phyloP scores from a whole-genome alignment of 1,284 basidiomycete species.

The Cutaneotrichosporon curvatum region DNA sequence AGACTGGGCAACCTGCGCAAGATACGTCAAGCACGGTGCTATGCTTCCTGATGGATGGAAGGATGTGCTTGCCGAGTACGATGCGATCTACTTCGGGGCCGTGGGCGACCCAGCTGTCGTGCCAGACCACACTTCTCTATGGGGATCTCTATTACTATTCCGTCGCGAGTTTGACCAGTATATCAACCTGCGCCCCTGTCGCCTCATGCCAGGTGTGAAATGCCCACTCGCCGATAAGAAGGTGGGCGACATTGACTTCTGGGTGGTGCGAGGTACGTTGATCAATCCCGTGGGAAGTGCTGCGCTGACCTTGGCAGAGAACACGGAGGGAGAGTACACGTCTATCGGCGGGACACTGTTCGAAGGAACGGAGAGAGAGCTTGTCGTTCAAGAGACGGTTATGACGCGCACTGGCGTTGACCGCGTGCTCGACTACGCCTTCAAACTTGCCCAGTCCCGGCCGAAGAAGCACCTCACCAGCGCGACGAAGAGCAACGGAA shows the following conservation, averaged over 20 bases:
- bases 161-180: slow-evolving; percentile 54
- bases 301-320: no score
- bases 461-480: slow-evolving; percentile 52
- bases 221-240: slow-evolving; percentile 60
- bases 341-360: slow-evolving; percentile 77
- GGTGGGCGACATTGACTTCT: slow-evolving; percentile 58
- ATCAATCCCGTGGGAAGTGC: no score
- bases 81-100: slow-evolving; percentile 91
- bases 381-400: slow-evolving; percentile 83
- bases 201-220: slow-evolving; percentile 52
- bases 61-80: slow-evolving; percentile 62
- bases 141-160: slow-evolving; percentile 66
- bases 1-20: slow-evolving; percentile 27
- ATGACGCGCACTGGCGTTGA: slow-evolving; percentile 89
- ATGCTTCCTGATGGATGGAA: slow-evolving; percentile 51
- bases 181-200: slow-evolving; percentile 58
- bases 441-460: slow-evolving; percentile 73
- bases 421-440: slow-evolving; percentile 89
- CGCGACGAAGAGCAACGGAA: slow-evolving; percentile 52
- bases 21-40: slow-evolving; percentile 37
- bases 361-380: slow-evolving; percentile 60
- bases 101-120: slow-evolving; percentile 88
- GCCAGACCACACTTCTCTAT: slow-evolving; percentile 86
- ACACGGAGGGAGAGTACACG: slow-evolving; percentile 96
- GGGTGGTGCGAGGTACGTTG: slow-evolving; percentile 77